A percentile compares a stretch with the other conserved stretches of the same genome.
Conservation (phyloP, 2,329 filamentous ascomycete genomes). For the Botrytis porri region DNA sequence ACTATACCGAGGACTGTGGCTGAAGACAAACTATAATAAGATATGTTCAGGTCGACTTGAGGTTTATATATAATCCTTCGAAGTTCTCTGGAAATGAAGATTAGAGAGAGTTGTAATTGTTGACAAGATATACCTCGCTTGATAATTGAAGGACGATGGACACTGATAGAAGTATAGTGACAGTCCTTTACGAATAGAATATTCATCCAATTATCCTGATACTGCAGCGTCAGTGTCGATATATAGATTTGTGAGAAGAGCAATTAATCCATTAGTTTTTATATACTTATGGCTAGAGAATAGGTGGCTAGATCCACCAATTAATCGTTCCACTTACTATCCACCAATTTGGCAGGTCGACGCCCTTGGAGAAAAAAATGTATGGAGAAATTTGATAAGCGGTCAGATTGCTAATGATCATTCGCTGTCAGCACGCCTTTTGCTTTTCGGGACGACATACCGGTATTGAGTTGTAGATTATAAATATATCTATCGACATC, state of each 20-base stretch:
- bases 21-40: not conserved
- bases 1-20: not conserved
- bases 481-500: not conserved
- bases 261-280: not conserved
- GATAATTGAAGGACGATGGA: not conserved
- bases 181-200: not conserved
- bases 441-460: not conserved
- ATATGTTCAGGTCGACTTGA: not conserved
- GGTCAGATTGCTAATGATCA: not conserved
- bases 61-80: not conserved
- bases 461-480: not conserved
- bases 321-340: not conserved
- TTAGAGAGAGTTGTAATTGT: not conserved
- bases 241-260: not conserved
- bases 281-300: not conserved
- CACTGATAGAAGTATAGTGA: not conserved
- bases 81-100: not conserved
- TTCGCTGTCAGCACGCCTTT: not conserved
- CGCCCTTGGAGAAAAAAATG: not conserved
- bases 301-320: not conserved
- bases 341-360: not conserved
- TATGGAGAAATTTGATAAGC: conserved; percentile 1
- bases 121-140: not conserved
- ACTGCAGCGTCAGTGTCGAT: not conserved
- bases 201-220: not conserved